Evolutionary conservation across 2,329 filamentous ascomycete genomes (phyloP), one percentile per base, ranked within the genome.

Genomic region (Aspergillus spinulosporus): DNA sequence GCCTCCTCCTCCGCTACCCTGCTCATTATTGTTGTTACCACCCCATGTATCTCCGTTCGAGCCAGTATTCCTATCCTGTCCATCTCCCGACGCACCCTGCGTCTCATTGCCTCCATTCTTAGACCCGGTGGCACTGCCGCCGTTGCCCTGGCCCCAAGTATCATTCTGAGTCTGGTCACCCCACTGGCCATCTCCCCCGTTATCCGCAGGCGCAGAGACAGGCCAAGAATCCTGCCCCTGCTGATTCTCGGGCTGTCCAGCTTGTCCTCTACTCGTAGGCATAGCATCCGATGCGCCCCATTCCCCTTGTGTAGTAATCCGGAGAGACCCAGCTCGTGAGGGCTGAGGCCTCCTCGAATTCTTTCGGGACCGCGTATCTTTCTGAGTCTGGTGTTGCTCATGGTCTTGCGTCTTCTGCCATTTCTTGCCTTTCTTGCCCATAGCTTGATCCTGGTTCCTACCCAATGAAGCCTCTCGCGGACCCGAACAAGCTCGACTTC

Each of bases 271-370:
- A 15, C 21, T 29, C 14, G 14, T 48, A 6, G 14, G 15, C 46
- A 26, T 31, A 15, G 37, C 29, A 11, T 46, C 21, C 12, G 4
- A 12, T 15, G 31, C 15, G 4, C 11, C 34, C 50, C 43, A 47
- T 11, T 31, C 15, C 5, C 9, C 28, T 26, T 29, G 36, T n/a
- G 5, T 4, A 46, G 42, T 37, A 21, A 21, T 21, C 37, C 9
- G 37, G 11, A 29, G 15, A 49, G 52, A 54, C 12, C 36, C 52
- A 49, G 39, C 37, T 29, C 49, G 34, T 14, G 49, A 45, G 15
- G n/a, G 44, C 14, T n/a, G 15, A n/a, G 40, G 32, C 15, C 14
- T 47, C 29, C 28, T 31, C 2, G 32, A 43, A 42, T 29, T 29
- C 29, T 29, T 54, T 8, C 36, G 48, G 28, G 52, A 36, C 12